Base-by-base conservation (phyloP, 176 grass and related monocot species). In the Zea luxurians region DNA sequence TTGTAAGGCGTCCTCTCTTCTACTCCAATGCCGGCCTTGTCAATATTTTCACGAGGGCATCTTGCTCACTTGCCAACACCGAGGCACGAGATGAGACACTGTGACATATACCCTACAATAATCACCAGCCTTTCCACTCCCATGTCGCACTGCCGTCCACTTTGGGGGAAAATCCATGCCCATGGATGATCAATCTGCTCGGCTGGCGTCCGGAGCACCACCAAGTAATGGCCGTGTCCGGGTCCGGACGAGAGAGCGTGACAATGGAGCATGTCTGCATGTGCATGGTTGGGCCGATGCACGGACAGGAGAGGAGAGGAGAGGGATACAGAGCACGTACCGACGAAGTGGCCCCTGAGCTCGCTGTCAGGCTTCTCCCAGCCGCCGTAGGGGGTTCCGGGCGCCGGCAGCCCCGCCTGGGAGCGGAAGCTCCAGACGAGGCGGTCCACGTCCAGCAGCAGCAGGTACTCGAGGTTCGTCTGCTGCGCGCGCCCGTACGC, bases 301-400 rank as follows among this genome's bases (percentile, higher is more conserved):
- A n/a, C n/a, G n/a, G n/a, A n/a, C n/a, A n/a, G n/a, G n/a, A n/a
- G n/a, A n/a, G 0, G n/a, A 38, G 2, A 3, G 15, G 4, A 3
- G 15, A 11, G 4, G 3, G 1, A 7, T 12, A 38, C 17, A 18
- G 2, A n/a, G 53, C 18, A 74, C 54, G 64, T 60, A 91, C 93
- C 93, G 65, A 97, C 93, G 80, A 97, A 97, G 80, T 97, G 93
- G 20, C 93, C 93, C 2, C 87, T 67, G 62, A 97, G 90, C 64
- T 97, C 83, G 11, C 71, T 20, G 71, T 86, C 59, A 37, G 87
- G 47, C 20, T 27, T 65, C 74, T 97, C 93, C 93, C 93, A 97
- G 5, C 93, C 90, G 40, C 87, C 90, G 81, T 88, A 97, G 20
- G 93, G 90, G 11, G 8, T 2, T 1, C 77, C 88, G 0, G 82